Base-by-base conservation (phyloP, 1,284 basidiomycete species). In the Boletellus dicymbophilus region DNA sequence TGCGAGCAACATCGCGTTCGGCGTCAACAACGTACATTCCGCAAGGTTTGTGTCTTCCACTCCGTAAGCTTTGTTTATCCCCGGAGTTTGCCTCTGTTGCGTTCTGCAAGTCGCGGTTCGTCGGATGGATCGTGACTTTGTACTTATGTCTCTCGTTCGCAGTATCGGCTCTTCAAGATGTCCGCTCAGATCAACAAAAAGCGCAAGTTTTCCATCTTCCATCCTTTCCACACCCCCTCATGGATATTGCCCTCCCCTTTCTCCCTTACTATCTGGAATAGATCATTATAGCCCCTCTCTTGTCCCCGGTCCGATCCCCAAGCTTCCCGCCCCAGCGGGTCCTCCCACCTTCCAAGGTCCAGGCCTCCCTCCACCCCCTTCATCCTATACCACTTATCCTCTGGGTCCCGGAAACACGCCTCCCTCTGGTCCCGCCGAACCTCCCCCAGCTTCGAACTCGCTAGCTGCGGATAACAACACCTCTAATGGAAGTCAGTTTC, bases 221-320 rank as follows among this genome's bases (percentile, higher is more conserved):
- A 18, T 53, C 48, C 56, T 44, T 61, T 69, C 68, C 26, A 51
- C 56, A 43, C 55, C 58, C 44, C 60, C 59, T 71, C 57, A 60
- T 61, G 58, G 58, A 54, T 57, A 64, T 57, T 57, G 54, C 52
- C 44, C 48, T 46, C 56, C 56, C 56, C 56, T 59, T 53, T 60
- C 57, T 46, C 58, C 62, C 21, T 37, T 44, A 53, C 41, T 56
- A 26, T 57, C 61, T 49, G 18, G 46, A 27, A 49, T 28, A 68
- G 66, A 71, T 65, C 66, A 60, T 37, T 71, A 61, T 52, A 68
- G 67, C 21, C 66, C 69, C 12, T 68, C 69, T 15, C 67, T 71
- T 39, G 66, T 58, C 31, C 63, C 68, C 12, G 64, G 66, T 0
- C 68, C 65, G 21, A 70, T 64, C 18, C 60, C 66, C 1, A 70